Base-by-base conservation (phyloP, 1,284 basidiomycete genomes). In the Apiotrichum montevideense region DNA sequence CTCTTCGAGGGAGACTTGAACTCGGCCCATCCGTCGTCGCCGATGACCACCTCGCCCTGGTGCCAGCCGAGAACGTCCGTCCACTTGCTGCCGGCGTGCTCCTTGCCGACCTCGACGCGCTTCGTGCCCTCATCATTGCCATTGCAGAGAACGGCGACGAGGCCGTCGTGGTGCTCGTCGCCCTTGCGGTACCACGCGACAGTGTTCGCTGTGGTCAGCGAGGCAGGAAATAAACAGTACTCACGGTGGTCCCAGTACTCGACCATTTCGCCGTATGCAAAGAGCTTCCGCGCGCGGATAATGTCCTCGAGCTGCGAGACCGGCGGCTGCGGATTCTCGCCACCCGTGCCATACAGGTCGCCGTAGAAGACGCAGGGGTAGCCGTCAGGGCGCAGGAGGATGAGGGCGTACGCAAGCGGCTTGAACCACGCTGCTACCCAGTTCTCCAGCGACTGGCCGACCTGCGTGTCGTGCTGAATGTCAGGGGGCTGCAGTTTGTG, bases 301-400 rank as follows among this genome's bases (percentile, higher is more conserved):
- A 84, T 66, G 66, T 83, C 81, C 11, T 74, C 79, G 5, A 82
- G 73, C 69, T 81, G 80, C 33, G 56, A 63, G 34, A 79, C 75
- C 8, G 74, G 73, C 55, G 72, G 51, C 58, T 80, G 79, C 1
- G 80, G 79, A 61, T 80, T 79, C 32, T 79, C 76, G 13, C 80
- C 79, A 4, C 78, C 79, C 54, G 75, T 78, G 14, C 82, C 82
- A 65, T 81, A 72, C 32, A 95, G 71, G 75, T 97, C 94, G 7
- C 92, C 92, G 62, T 91, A 91, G 77, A 97, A 97, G 35, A 96
- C 85, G 68, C 91, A 93, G 81, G 94, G 94, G 73, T 93, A 85
- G n/a, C 94, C 94, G 55, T 84, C 81, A 21, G 81, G 79, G 59
- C 91, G 84, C 43, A 96, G 80, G 40, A 97, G 80, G 70, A 95